Base-by-base conservation (phyloP, 371 early-diverging fungal species). In the Mucor sp. region DNA sequence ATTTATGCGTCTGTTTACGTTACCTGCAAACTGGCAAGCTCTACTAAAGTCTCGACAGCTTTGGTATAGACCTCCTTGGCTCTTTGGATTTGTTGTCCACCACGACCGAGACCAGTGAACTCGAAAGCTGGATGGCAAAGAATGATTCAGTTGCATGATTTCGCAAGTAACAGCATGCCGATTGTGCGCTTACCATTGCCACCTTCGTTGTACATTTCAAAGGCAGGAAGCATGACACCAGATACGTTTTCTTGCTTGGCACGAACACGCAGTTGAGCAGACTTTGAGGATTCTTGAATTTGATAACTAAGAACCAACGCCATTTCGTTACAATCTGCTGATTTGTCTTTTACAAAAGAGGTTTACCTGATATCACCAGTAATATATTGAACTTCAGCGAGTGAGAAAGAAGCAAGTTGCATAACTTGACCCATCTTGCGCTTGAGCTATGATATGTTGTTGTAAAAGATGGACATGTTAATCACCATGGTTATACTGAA, bases 201-300 rank as follows among this genome's bases (percentile, higher is more conserved):
- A 27, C 96, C 94, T 60, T 96, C 97, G 39, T 88, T 78, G 66
- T 90, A 89, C 75, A 89, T 80, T 65, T 97, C 97, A 79, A 98
- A 98, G 12, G 86, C 91, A 5, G 99, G 99, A 19, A 99, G 85
- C 87, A 94, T 88, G 3, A 97, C 97, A 66, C 99, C 99, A 7
- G 97, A 97, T 1, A 99, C 99, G 78, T 99, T 99, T 78, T 99
- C 99, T 68, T 90, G 91, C 69, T 91, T 93, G 32, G 98, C 92
- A 35, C 92, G 87, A 19, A 98, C 97, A 72, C 91, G 92, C 59
- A 97, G 84, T 66, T 94, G 94, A 48, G 99, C 99, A 44, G 83
- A 81, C 71, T 95, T 96, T 53, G 92, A 95, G 68, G 89, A 91
- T 81, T 99, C 97, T 72, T 96, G 94, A 14, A 99, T 91, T 75